Base-by-base conservation (phyloP, 352 stramenopile genomes). In the Pythium diclinum region DNA sequence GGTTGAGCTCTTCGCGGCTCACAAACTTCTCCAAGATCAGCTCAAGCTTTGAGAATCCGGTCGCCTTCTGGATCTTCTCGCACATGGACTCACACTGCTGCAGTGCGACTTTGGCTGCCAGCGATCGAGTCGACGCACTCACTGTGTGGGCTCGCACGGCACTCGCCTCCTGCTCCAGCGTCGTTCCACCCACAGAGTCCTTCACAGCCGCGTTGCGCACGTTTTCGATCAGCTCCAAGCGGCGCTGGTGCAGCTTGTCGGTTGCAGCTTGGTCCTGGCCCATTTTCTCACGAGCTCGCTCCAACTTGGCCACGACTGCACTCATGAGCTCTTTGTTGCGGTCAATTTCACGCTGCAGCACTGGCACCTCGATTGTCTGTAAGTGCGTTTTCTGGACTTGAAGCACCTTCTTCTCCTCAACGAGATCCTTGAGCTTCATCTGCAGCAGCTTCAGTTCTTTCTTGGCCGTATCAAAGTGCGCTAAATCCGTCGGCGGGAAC, bases 41-140 rank as follows among this genome's bases (percentile, higher is more conserved):
- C 57, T 91, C 80, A 58, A 94, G 84, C 47, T 91, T 89, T 6
- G 81, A 82, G 57, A 85, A 87, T 6, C 86, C 86, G 0, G 86
- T 94, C 19, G 82, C 84, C 40, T 88, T 88, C 55, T 92, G 83
- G 32, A 94, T 91, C 54, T 91, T 91, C 14, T 91, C 83, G 44
- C 83, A 91, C 79, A 93, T 91, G 38, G 79, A 75, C 49, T 94
- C 81, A 58, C 83, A 92, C 47, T 92, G 84, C 65, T 93, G 83
- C 7, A 92, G 69, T 28, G 84, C 86, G 8, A 91, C 73, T 61
- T 91, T 92, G 6, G 83, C 78, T 2, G 79, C 79, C 4, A 92
- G 58, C 16, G 82, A 91, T 3, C 77, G 77, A 1, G 81, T 86
- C 0, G 70, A 75, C 7, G 72, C 70, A 19, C 71, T 82, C 13